Base-by-base conservation (phyloP, 2,329 filamentous ascomycete species). In the Phialophora macrospora region DNA sequence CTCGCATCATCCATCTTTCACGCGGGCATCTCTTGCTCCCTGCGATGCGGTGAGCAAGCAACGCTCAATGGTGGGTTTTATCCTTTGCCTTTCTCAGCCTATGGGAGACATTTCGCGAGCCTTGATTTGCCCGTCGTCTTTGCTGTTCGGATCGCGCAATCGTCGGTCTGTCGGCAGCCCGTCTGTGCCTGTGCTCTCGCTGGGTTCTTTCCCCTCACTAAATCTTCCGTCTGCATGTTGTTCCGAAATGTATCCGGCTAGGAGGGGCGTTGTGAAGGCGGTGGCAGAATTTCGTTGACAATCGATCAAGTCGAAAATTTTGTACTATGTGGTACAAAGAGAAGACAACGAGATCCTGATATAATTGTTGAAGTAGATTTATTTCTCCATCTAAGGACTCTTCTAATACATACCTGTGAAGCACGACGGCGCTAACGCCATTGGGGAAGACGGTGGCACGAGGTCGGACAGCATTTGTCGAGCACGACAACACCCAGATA, bases 261-360 rank as follows among this genome's bases (percentile, higher is more conserved):
- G 17, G 14, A 44, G 38, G 17, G 38, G 38, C 38, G 38, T 41
- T 12, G 12, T 3, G 11, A 28, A 49, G 54, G 54, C 55, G 54
- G 61, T 63, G 61, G 61, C 61, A 63, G 61, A 58, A 46, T 58
- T 46, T 46, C 24, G 9, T 58, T 30, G 22, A 24, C 26, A 30
- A 22, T 38, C 24, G 24, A 34, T 34, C 41, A 34, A 48, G 44
- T n/a, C 38, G 28, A 49, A 34, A 28, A n/a, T 48, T 17, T 55
- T 54, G n/a, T 24, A 24, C 2, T 24, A 14, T 49, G 46, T 3
- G 17, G 46, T 55, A 59, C 41, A 7, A 3, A 12, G 46, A 34
- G n/a, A 46, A 20, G 17, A 26, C 20, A 46, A 32, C 8, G 26
- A n/a, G 8, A 9, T 28, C n/a, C 28, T 12, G n/a, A 30, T 34